Percentiles rank a stretch among this genome's conserved stretches.
Conservation (phyloP, 768 basidiomycete species). For the Suillus weaverae region DNA sequence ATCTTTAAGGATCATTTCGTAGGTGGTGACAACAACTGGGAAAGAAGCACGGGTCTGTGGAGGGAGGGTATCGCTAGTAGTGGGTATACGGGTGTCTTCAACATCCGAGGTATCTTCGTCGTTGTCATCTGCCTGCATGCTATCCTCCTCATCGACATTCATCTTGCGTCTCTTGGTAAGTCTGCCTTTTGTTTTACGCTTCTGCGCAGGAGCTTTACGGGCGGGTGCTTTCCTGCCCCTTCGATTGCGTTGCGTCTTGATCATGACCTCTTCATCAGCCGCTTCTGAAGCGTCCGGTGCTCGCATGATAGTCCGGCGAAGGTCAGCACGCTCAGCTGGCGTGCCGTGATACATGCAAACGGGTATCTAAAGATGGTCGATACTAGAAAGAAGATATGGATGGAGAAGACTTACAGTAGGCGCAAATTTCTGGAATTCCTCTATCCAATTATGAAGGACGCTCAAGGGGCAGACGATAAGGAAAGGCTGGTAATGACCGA, state of each 20-base stretch:
- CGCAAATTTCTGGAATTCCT: slow-evolving; percentile 83
- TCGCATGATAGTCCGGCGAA: slow-evolving; percentile 64
- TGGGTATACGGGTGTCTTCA: slow-evolving; percentile 20
- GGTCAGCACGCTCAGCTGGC: slow-evolving; percentile 75
- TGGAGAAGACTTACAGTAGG: slow-evolving; percentile 55
- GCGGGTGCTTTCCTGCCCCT: slow-evolving; percentile 19
- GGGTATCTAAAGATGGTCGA: slow-evolving; percentile 60
- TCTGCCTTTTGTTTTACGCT: slow-evolving; percentile 11
- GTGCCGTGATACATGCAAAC: slow-evolving; percentile 90
- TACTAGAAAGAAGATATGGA: background rate
- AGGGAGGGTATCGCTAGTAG: slow-evolving; percentile 15
- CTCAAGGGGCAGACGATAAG: slow-evolving; percentile 92
- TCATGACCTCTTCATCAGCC: slow-evolving; percentile 25
- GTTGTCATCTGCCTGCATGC: slow-evolving; percentile 13
- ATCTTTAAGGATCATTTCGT: slow-evolving; percentile 90
- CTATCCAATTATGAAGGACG: slow-evolving; percentile 88
- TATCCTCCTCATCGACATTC: slow-evolving; percentile 6
- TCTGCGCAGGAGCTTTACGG: slow-evolving; percentile 13
- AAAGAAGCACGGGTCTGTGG: slow-evolving; percentile 41
- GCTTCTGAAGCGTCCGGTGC: slow-evolving; percentile 28
- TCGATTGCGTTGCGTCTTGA: slow-evolving; percentile 18
- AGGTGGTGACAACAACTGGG: slow-evolving; percentile 87
- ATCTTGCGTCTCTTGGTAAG: slow-evolving; percentile 24
- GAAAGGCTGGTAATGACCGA: slow-evolving; percentile 70
- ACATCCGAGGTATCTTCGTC: slow-evolving; percentile 22